Evolutionary conservation across 1,139 yeast genomes (phyloP).

Genomic region (Yamadazyma siamensis): DNA sequence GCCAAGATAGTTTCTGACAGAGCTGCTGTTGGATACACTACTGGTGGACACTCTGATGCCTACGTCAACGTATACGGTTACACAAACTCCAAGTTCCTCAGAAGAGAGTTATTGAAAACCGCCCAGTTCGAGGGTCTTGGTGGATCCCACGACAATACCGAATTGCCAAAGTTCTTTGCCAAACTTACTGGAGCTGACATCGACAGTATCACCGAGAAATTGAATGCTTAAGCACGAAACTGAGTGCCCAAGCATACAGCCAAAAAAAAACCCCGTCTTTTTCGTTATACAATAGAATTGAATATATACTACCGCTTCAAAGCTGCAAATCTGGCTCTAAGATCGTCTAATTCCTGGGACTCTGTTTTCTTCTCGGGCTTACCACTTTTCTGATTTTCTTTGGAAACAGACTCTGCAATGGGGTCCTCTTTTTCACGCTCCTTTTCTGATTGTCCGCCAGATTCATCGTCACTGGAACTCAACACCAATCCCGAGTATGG

Average conservation of each 20-base stretch:
- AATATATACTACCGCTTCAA: slow-evolving; percentile 36
- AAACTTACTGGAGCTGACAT: slow-evolving; percentile 53
- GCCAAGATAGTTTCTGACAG: slow-evolving; percentile 54
- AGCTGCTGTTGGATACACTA: slow-evolving; percentile 85
- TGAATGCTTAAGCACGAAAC: slow-evolving; percentile 1
- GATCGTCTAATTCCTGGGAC: slow-evolving; percentile 35
- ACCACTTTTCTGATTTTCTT: slow-evolving; percentile 12
- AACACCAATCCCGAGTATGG: slow-evolving; percentile 67
- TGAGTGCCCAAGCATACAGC: neutral
- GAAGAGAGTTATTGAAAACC: slow-evolving; percentile 26
- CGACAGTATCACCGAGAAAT: slow-evolving; percentile 38
- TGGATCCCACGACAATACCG: slow-evolving; percentile 83
- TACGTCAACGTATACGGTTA: slow-evolving; percentile 83
- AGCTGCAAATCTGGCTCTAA: slow-evolving; percentile 47
- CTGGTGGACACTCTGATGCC: slow-evolving; percentile 89
- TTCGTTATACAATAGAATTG: too few relatives aligned
- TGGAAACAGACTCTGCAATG: too few relatives aligned
- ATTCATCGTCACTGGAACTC: slow-evolving; percentile 18
- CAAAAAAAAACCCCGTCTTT: too few relatives aligned
- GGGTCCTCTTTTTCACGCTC: slow-evolving; percentile 9
- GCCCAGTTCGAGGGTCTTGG: slow-evolving; percentile 45
- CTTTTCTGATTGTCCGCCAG: slow-evolving; percentile 23
- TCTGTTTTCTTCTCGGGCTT: slow-evolving; percentile 8
- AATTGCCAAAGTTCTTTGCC: slow-evolving; percentile 71
- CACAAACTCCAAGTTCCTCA: slow-evolving; percentile 49